A percentile compares a stretch with the other conserved stretches of the same genome.
Conservation (phyloP, 768 basidiomycete species). For the Trametes sanguinea region DNA sequence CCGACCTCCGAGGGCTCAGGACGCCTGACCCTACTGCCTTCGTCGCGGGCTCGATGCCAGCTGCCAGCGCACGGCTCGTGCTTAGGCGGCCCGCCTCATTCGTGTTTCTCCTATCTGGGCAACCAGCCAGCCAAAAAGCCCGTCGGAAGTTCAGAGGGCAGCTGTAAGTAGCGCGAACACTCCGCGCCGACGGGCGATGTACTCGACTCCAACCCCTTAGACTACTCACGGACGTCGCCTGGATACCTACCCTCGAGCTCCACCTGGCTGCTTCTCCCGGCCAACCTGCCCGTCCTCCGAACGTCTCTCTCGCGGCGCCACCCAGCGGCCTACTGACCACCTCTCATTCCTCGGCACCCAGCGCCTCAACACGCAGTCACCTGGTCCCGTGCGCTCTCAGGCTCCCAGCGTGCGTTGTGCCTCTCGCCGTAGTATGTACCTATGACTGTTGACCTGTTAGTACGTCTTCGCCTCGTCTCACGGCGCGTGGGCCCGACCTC, state of each 20-base stretch:
- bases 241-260: background rate
- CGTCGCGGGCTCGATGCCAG: too few relatives aligned
- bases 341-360: background rate
- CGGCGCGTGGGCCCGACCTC: constrained; percentile 8
- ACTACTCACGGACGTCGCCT: background rate
- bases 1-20: background rate
- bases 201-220: too few relatives aligned
- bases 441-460: too few relatives aligned
- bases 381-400: background rate
- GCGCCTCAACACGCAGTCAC: background rate
- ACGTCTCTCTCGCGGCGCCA: background rate
- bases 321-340: background rate
- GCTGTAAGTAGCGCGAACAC: too few relatives aligned
- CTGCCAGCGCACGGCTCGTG: too few relatives aligned
- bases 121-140: too few relatives aligned
- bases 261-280: background rate
- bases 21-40: too few relatives aligned
- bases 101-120: too few relatives aligned
- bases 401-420: background rate
- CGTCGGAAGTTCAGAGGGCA: too few relatives aligned
- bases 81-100: too few relatives aligned
- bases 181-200: too few relatives aligned
- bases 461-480: background rate
- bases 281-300: constrained; percentile 12
- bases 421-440: background rate